phyloP scores from a whole-genome alignment of 1,139 yeast species.

The Diutina neorugosa region DNA sequence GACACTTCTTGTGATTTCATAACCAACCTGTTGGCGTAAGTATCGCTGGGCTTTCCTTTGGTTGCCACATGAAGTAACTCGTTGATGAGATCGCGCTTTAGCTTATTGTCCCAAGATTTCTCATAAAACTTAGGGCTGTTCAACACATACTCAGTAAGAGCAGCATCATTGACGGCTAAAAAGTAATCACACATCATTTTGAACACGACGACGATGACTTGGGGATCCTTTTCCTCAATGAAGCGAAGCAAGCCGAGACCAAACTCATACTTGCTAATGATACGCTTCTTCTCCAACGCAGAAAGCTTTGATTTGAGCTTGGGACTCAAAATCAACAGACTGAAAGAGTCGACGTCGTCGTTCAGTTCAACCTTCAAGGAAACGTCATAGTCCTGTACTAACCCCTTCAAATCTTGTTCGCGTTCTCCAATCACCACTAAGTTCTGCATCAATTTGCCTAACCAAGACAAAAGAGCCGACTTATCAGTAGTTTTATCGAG shows the following conservation, averaged over 20 bases:
- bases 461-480: slow-evolving; percentile 31
- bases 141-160: background rate
- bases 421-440: slow-evolving; percentile 47
- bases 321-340: background rate
- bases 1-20: background rate
- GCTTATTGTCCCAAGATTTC: background rate
- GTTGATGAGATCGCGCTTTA: background rate
- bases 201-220: background rate
- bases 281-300: background rate
- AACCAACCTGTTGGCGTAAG: background rate
- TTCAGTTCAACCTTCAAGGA: background rate
- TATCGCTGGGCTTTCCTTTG: background rate
- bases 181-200: background rate
- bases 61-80: background rate
- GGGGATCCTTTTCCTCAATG: background rate
- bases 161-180: background rate
- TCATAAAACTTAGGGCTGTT: background rate
- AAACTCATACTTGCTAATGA: background rate
- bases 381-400: background rate
- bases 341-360: background rate
- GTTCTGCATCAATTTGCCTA: slow-evolving; percentile 31
- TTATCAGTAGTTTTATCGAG: slow-evolving; percentile 11
- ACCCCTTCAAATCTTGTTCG: slow-evolving; percentile 14
- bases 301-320: background rate
- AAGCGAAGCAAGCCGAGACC: slow-evolving; percentile 1